Conservation (phyloP, 2,329 filamentous ascomycete species). For the Penicillium sp. region DNA sequence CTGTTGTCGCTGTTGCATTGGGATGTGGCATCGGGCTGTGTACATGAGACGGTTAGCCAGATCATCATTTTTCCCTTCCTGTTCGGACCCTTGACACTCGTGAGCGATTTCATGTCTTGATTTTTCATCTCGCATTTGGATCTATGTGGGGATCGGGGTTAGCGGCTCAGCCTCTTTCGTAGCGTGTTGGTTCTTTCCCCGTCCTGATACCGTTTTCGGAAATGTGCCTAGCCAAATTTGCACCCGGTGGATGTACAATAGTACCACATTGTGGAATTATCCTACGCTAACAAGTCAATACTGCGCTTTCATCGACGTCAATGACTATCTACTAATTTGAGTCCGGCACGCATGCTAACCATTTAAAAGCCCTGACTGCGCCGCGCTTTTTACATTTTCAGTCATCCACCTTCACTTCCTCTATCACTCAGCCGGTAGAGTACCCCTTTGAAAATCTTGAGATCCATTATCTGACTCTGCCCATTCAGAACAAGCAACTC, state of each 20-base stretch:
- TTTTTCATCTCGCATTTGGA: background rate
- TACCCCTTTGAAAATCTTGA: background rate
- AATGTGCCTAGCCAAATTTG: background rate
- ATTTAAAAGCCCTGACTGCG: background rate
- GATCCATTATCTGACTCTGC: background rate
- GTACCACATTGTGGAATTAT: background rate
- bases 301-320: background rate
- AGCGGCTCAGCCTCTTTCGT: background rate
- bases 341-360: background rate
- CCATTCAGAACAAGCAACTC: background rate
- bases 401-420: background rate
- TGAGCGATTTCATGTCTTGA: background rate
- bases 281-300: background rate
- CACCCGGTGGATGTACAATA: background rate
- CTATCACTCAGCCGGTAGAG: background rate
- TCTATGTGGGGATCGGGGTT: background rate
- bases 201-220: background rate
- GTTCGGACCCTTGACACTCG: background rate
- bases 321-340: background rate
- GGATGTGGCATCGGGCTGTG: background rate
- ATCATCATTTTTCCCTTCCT: background rate
- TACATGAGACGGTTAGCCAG: background rate
- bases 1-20: background rate
- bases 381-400: background rate
- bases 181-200: background rate